Conservation (phyloP, 2,329 filamentous ascomycete species). For the Ophiosphaerella korrae region DNA sequence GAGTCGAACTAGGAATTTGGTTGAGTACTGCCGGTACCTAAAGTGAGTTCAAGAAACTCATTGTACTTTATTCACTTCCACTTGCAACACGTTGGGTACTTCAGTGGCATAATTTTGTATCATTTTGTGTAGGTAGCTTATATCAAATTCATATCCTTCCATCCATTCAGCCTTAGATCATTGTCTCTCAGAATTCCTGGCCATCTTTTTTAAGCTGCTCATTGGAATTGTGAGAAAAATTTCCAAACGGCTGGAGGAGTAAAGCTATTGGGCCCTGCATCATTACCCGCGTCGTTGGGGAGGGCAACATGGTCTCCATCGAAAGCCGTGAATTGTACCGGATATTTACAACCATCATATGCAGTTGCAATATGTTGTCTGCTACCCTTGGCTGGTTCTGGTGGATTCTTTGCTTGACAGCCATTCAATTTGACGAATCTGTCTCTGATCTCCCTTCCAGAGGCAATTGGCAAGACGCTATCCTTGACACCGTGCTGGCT, state of each 20-base stretch:
- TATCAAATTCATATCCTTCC: too few species aligned
- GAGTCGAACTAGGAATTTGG: conserved; percentile 21
- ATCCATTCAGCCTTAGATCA: too few species aligned
- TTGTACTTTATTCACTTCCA: too few species aligned
- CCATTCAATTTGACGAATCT: conserved; percentile 48
- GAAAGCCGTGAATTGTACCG: conserved; percentile 39
- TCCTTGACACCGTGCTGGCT: conserved; percentile 50
- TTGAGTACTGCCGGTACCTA: not conserved
- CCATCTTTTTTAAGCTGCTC: not conserved
- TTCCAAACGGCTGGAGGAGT: conserved; percentile 37
- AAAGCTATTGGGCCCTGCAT: conserved; percentile 16
- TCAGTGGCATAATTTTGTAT: too few species aligned
- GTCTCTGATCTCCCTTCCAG: conserved; percentile 47
- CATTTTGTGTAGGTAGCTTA: too few species aligned
- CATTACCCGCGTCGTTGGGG: conserved; percentile 17
- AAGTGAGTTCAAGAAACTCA: too few species aligned
- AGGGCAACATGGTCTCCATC: conserved; percentile 26
- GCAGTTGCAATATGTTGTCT: conserved; percentile 19
- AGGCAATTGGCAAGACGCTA: conserved; percentile 42
- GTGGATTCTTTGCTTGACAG: conserved; percentile 28
- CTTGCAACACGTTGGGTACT: too few species aligned
- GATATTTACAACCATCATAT: conserved; percentile 41
- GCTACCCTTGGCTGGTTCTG: conserved; percentile 23
- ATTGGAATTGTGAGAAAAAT: conserved; percentile 38
- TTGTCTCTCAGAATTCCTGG: too few species aligned